Evolutionary conservation across 495 filamentous ascomycete genomes (phyloP).

Genomic region (Choiromyces venosus): DNA sequence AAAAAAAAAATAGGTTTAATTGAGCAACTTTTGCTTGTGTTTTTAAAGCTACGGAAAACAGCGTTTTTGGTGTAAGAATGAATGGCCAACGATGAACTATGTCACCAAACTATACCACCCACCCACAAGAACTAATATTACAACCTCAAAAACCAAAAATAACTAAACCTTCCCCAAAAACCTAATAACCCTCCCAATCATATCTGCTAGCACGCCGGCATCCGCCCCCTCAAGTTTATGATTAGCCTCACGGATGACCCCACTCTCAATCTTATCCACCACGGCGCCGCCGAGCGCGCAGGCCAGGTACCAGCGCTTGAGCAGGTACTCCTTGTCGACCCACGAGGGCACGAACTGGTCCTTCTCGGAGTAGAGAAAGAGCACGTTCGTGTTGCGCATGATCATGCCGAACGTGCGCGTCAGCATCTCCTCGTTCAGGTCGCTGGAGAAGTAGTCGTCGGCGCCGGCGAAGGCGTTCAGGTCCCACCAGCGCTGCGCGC

Average conservation of each 20-base stretch:
- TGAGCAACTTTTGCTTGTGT: too few species aligned
- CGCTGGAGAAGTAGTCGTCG: conserved; percentile 86
- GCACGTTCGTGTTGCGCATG: conserved; percentile 52
- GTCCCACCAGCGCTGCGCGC: not conserved
- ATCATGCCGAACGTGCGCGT: conserved; percentile 60
- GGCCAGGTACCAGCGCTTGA: conserved; percentile 58
- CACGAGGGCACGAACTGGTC: conserved; percentile 65
- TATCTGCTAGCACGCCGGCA: conserved; percentile 47
- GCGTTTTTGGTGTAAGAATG: too few species aligned
- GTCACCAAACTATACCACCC: too few species aligned
- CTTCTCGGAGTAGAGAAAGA: conserved; percentile 62
- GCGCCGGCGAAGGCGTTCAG: conserved; percentile 47
- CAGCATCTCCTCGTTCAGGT: conserved; percentile 58
- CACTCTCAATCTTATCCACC: conserved; percentile 51
- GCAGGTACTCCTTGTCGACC: conserved; percentile 59
- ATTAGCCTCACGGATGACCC: conserved; percentile 54
- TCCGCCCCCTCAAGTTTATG: conserved; percentile 56
- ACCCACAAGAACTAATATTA: not conserved
- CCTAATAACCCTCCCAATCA: conserved; percentile 52
- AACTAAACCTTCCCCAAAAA: conserved; percentile 49
- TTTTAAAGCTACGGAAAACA: too few species aligned
- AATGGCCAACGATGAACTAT: too few species aligned
- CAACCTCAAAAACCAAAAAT: too few species aligned
- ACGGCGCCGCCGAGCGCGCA: conserved; percentile 45
- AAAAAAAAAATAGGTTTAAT: too few species aligned